Evolutionary conservation across 2,329 filamentous ascomycete species (phyloP), one percentile per base, ranked within the genome.

Genomic region (Scopulariopsis brevicaulis): DNA sequence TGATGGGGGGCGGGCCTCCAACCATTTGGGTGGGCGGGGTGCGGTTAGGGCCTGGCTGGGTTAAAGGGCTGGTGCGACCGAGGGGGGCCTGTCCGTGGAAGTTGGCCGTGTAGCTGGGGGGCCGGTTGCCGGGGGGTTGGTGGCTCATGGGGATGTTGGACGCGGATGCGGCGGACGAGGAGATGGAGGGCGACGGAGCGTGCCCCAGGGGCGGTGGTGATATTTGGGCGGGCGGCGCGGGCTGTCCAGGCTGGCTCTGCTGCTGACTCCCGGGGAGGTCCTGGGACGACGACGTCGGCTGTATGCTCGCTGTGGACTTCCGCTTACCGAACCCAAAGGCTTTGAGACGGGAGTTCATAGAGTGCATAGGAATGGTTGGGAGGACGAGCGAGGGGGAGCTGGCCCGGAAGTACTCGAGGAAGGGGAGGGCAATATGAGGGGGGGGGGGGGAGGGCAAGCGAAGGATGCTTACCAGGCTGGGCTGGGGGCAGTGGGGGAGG

Each of bases 321-420:
- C 87, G 85, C 82, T 88, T 89, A 76, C 86, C 86, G 79, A 89
- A 87, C 75, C 87, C 86, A 77, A 90, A 81, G 79, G 82, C 82
- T 79, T 89, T 88, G 73, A 90, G 83, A 74, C 86, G 84, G 72
- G 83, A 82, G 79, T 89, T 89, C 83, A 88, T 82, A 80, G 84
- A 89, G 81, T 82, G 88, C 85, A 89, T 88, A 57, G 43, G 60
- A 52, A 35, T 58, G 53, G 50, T 55, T 58, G 55, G 53, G 52
- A 54, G 57, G 32, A n/a, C 24, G 61, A 59, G 62, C 34, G 40
- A 56, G 59, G 52, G 14, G 53, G 52, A 50, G 22, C 25, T 37
- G 53, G 52, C 55, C 37, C 24, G 18, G 48, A 40, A 53, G 57
- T 35, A 56, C 48, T 34, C 25, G 53, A 52, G 25, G 52, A 37